A percentile compares a stretch with the other conserved stretches of the same genome.
These are phyloP conservation scores for Dendrobium chrysotoxum DNA, from an alignment of 106 monocot genomes.

Conservation along the genomic window DNA sequence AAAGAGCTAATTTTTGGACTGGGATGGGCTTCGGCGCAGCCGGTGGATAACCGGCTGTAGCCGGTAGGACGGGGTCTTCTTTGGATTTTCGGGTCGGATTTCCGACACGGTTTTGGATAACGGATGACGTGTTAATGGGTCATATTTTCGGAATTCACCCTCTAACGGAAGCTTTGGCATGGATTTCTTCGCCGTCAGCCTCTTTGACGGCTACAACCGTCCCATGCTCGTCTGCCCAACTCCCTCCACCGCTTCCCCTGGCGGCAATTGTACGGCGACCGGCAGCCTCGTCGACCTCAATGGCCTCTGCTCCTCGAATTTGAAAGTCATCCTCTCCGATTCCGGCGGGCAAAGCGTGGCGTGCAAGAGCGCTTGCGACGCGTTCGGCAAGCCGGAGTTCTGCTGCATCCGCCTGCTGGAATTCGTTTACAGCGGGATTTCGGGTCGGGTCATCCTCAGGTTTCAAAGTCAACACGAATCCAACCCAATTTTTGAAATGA, in stretches of 20 bases:
- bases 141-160: too few species aligned
- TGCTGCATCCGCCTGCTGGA: constrained; percentile 50
- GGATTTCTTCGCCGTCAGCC: constrained; percentile 75
- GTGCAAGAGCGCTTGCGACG: constrained; percentile 89
- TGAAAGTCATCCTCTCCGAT: constrained; percentile 27
- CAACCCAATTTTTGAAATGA: too few species aligned
- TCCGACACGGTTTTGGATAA: not conserved
- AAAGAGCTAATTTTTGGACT: not conserved
- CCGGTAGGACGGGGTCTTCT: not conserved
- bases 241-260: constrained; percentile 7
- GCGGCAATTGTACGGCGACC: constrained; percentile 41
- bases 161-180: too few species aligned
- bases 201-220: constrained; percentile 63
- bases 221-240: constrained; percentile 46
- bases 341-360: constrained; percentile 37
- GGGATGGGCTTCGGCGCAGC: not conserved
- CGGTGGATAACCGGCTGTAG: constrained; percentile 7
- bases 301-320: constrained; percentile 59
- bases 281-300: constrained; percentile 67
- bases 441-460: too few species aligned
- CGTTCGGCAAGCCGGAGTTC: constrained; percentile 60
- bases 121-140: not conserved
- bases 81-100: not conserved
- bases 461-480: too few species aligned
- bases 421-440: too few species aligned